Conservation (phyloP, 805 yeast genomes). For the Isabelozyma heimii region DNA sequence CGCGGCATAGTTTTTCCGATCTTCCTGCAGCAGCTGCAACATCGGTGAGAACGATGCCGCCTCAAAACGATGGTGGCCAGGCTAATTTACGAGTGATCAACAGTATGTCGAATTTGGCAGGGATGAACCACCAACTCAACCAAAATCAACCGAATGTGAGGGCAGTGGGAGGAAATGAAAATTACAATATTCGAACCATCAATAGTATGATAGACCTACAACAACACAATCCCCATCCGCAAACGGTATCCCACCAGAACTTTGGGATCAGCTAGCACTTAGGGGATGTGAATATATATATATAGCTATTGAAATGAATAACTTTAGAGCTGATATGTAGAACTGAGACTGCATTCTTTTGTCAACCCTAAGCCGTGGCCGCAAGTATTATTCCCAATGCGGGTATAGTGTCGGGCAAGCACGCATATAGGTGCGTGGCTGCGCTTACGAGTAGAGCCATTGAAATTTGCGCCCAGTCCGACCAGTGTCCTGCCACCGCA, state of each 20-base stretch:
- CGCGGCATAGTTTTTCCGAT: constrained; percentile 24
- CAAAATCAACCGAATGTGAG: not conserved
- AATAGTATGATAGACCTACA: constrained; percentile 34
- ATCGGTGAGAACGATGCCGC: not conserved
- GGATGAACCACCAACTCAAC: constrained; percentile 8
- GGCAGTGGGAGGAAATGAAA: not conserved
- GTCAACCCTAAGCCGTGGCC: not conserved
- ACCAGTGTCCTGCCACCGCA: too few relatives aligned
- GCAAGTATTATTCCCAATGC: not conserved
- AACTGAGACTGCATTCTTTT: too few relatives aligned
- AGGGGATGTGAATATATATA: not conserved
- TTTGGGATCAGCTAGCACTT: not conserved
- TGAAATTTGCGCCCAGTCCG: too few relatives aligned
- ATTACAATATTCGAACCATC: constrained; percentile 20
- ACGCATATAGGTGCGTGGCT: not conserved
- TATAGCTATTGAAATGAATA: too few relatives aligned
- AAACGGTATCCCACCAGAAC: not conserved
- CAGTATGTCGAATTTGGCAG: constrained; percentile 26
- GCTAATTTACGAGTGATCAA: constrained; percentile 21
- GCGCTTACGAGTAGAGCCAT: too few relatives aligned
- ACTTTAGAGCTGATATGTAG: too few relatives aligned
- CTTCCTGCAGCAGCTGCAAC: constrained; percentile 17
- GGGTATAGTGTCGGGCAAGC: not conserved
- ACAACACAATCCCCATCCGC: constrained; percentile 8
- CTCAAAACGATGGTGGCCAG: constrained; percentile 1